Base-by-base conservation (phyloP, 495 filamentous ascomycete genomes). In the Daldinia vernicosa region DNA sequence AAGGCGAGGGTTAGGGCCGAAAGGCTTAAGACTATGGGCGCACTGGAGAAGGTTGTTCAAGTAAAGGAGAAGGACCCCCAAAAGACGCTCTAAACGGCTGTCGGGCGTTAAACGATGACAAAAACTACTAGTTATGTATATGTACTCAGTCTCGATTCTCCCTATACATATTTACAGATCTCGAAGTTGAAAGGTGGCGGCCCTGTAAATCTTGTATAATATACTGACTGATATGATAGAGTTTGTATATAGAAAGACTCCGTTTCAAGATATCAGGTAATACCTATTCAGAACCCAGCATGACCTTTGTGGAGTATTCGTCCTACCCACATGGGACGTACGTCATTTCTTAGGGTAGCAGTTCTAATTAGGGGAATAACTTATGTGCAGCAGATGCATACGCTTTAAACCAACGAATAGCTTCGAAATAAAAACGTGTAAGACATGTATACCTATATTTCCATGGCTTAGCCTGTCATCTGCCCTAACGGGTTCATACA, bases 1-100 rank as follows among this genome's bases (percentile, higher is more conserved):
- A 74, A 71, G 27, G 74, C 75, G 39, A 72, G 75, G 19, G 17
- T 63, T 6, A 68, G 69, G 9, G 74, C 75, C 26, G 68, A 76
- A 28, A 70, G 56, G 32, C 8, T 77, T 24, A 70, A 74, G 52
- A 70, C 61, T 12, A 69, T 66, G 54, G 70, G 59, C 15, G 60
- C 67, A 24, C 37, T 70, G 11, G 63, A 70, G 27, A 65, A 58
- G 27, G 35, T n/a, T 43, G 60, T 71, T n/a, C 59, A 73, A 50
- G 45, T 63, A 24, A 70, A 74, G 56, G 28, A 53, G 0, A 52
- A 39, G 17, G 50, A 50, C 15, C 4, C 28, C 19, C 26, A 65
- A 19, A 54, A 51, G 56, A 47, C 58, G n/a, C 17, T 58, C 3
- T 15, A 37, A 28, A 22, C 27, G 30, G 30, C 33, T 55, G 39